A percentile compares a stretch with the other conserved stretches of the same genome.
Evolutionary conservation across 495 filamentous ascomycete genomes (phyloP).

Genomic region (Lichenothelia convexa): DNA sequence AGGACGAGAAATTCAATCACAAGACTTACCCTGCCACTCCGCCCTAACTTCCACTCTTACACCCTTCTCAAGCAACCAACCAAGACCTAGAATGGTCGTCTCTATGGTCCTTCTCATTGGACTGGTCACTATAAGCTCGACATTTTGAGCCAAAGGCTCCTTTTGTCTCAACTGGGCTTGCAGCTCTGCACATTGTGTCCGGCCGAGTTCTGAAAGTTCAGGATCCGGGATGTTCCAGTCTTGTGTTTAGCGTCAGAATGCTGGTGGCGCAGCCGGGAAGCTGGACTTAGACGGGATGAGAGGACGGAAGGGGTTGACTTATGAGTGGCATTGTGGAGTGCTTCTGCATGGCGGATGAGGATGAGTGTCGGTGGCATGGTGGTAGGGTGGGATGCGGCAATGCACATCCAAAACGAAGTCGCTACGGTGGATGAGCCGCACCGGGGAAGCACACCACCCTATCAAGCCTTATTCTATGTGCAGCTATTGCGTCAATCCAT

Average conservation of each 20-base stretch:
- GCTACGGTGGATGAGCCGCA: too few relatives aligned
- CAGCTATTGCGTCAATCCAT: too few relatives aligned
- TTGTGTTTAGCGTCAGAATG: constrained; percentile 15
- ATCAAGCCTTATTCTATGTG: too few relatives aligned
- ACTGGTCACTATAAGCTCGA: constrained; percentile 37
- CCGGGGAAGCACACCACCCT: too few relatives aligned
- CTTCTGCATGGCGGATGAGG: constrained; percentile 40
- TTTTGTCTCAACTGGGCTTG: constrained; percentile 26
- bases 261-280: not conserved
- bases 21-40: constrained; percentile 29
- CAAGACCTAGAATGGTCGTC: constrained; percentile 32
- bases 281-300: not conserved
- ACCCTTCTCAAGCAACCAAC: constrained; percentile 32
- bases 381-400: too few relatives aligned
- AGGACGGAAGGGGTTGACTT: constrained; percentile 3
- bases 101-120: constrained; percentile 37
- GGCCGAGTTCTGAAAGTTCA: constrained; percentile 33
- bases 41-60: constrained; percentile 34
- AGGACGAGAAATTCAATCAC: too few relatives aligned
- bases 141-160: constrained; percentile 27
- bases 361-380: constrained; percentile 40
- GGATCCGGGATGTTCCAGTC: constrained; percentile 37
- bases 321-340: constrained; percentile 29
- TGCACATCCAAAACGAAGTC: too few relatives aligned
- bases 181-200: constrained; percentile 31